Conservation (phyloP, 345 rosid species). For the Linum tenue region DNA sequence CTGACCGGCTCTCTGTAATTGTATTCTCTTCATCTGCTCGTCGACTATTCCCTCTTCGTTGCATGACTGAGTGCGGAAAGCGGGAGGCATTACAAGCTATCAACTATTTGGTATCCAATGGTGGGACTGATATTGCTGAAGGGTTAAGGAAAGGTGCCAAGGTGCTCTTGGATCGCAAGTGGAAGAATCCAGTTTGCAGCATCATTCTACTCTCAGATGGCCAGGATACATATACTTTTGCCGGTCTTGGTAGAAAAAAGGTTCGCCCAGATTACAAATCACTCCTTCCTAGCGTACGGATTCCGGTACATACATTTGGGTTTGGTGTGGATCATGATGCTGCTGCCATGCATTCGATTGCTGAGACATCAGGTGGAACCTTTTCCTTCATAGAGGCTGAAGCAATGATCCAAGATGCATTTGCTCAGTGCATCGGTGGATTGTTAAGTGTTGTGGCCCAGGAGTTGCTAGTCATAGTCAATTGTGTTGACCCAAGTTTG, state of each 20-base stretch:
- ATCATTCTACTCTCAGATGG: constrained; percentile 5
- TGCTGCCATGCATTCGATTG: background rate
- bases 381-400: constrained; percentile 1
- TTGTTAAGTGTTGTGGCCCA: background rate
- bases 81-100: constrained; percentile 6
- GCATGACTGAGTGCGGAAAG: constrained; percentile 3
- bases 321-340: constrained; percentile 1
- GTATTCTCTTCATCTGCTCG: constrained; percentile 2
- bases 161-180: constrained; percentile 6
- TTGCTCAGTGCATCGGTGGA: constrained; percentile 7
- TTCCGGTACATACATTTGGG: background rate
- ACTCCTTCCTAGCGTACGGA: constrained; percentile 30
- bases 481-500: background rate
- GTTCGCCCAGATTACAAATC: constrained; percentile 37
- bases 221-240: constrained; percentile 9
- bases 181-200: constrained; percentile 6
- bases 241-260: constrained; percentile 13
- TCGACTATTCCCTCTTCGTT: constrained; percentile 2
- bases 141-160: constrained; percentile 2
- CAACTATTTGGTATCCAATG: background rate
- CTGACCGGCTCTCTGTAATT: constrained; percentile 5
- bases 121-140: constrained; percentile 4
- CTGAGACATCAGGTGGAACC: background rate
- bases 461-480: background rate
- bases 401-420: background rate